Evolutionary conservation across 2,329 filamentous ascomycete genomes (phyloP).

Genomic region (Talaromyces sp.): DNA sequence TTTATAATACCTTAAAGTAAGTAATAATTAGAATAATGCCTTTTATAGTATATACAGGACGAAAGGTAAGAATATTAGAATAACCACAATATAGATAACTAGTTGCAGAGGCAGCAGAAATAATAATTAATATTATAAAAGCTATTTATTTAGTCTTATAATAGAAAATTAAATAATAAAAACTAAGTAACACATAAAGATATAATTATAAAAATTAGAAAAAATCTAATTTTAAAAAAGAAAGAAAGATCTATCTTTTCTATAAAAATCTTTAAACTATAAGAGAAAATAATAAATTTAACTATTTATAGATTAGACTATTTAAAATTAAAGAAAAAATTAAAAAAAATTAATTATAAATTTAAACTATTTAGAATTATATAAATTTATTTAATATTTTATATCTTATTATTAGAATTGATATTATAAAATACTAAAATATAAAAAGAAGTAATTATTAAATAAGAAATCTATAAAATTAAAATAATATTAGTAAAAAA

Average conservation of each 20-base stretch:
- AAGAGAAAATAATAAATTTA: background rate
- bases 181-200: background rate
- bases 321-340: slow-evolving; percentile 3
- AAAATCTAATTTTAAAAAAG: background rate
- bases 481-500: background rate
- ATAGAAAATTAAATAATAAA: background rate
- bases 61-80: background rate
- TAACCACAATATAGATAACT: background rate
- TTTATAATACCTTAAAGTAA: too few relatives aligned
- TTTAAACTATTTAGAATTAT: background rate
- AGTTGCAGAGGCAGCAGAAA: background rate
- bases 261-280: background rate
- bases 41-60: too few relatives aligned
- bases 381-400: background rate
- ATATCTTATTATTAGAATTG: slow-evolving; percentile 1
- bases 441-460: background rate
- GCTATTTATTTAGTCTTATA: background rate
- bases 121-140: background rate
- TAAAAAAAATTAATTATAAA: slow-evolving; percentile 2
- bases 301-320: background rate
- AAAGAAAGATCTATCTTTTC: background rate
- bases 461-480: background rate
- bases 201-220: background rate
- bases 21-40: too few relatives aligned
- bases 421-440: background rate